Conservation (phyloP, 495 filamentous ascomycete species). For the Neurospora sp. region DNA sequence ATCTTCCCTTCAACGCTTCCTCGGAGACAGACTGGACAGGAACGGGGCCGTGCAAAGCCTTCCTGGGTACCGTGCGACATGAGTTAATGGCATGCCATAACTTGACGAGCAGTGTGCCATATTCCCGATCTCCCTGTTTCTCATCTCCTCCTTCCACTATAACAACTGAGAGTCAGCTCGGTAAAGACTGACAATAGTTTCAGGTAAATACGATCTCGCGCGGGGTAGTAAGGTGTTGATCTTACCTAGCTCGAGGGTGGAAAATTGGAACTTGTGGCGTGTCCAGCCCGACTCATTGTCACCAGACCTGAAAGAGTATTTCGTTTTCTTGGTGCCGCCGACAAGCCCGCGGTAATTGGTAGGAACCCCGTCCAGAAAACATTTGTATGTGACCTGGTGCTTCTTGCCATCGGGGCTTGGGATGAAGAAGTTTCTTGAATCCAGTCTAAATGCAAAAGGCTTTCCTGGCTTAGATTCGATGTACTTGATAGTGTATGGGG, state of each 20-base stretch:
- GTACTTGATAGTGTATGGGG: slow-evolving; percentile 6
- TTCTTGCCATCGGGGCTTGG: background rate
- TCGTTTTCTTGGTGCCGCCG: background rate
- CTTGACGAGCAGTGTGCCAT: background rate
- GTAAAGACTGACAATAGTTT: background rate
- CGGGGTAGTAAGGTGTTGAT: background rate
- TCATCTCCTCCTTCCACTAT: background rate
- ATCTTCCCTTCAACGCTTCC: slow-evolving; percentile 7
- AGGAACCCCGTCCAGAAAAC: background rate
- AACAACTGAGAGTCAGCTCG: background rate
- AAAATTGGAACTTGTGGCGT: background rate
- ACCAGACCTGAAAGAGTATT: background rate
- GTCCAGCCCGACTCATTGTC: background rate
- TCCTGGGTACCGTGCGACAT: fast-evolving
- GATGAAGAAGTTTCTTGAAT: background rate
- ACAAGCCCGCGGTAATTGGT: background rate
- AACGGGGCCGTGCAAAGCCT: background rate
- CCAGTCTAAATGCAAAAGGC: background rate
- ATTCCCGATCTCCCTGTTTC: background rate
- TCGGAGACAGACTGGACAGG: background rate
- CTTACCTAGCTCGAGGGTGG: background rate
- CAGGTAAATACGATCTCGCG: background rate
- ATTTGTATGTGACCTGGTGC: background rate
- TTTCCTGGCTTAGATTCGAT: slow-evolving; percentile 10
- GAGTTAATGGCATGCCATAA: background rate